Conservation (phyloP, 805 yeast species). For the Candida ascalaphidarum region DNA sequence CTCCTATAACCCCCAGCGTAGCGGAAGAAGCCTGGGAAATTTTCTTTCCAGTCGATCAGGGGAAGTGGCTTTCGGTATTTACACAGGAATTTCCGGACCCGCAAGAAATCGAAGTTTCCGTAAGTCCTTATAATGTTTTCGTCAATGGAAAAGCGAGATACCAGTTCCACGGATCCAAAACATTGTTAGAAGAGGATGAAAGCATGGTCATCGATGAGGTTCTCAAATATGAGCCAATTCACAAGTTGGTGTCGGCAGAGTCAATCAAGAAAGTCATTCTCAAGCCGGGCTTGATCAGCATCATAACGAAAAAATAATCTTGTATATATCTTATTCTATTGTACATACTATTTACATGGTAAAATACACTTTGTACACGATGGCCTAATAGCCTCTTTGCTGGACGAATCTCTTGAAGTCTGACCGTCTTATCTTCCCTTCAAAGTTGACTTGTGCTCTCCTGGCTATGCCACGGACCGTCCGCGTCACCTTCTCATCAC, state of each 20-base stretch:
- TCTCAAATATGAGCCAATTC: background rate
- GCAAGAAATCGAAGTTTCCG: constrained; percentile 30
- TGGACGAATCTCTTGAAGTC: constrained; percentile 23
- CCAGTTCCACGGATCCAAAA: constrained; percentile 24
- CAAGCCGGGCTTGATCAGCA: background rate
- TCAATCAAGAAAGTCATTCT: background rate
- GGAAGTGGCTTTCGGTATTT: constrained; percentile 43
- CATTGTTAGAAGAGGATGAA: constrained; percentile 26
- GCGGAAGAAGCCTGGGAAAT: constrained; percentile 78
- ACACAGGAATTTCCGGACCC: constrained; percentile 57
- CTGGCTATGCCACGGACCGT: constrained; percentile 25
- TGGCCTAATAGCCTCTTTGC: constrained; percentile 21
- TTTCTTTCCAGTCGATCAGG: too few species aligned
- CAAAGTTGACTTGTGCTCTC: constrained; percentile 26
- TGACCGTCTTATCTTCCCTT: constrained; percentile 29
- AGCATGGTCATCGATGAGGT: constrained; percentile 28
- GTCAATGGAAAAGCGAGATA: constrained; percentile 67
- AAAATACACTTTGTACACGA: constrained; percentile 1
- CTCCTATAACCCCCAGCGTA: constrained; percentile 77
- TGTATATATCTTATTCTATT: too few species aligned
- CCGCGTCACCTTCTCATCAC: constrained; percentile 17
- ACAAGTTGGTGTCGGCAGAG: background rate
- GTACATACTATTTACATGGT: too few species aligned
- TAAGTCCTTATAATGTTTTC: constrained; percentile 46
- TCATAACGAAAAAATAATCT: background rate